phyloP scores from a whole-genome alignment of 441 rosid species.

The Flueggea neowawraea region DNA sequence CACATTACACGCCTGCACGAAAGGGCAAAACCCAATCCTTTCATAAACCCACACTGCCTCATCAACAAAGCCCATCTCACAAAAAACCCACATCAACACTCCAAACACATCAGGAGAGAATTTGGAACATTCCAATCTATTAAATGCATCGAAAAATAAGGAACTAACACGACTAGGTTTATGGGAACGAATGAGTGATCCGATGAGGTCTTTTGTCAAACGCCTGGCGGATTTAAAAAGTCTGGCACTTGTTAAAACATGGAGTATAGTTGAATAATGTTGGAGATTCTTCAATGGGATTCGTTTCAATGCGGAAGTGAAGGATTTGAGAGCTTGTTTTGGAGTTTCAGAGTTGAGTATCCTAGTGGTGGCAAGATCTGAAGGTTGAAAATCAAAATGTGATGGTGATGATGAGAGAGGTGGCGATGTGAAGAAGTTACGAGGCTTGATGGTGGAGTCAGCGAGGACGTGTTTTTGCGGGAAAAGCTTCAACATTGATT shows the following conservation, averaged over 20 bases:
- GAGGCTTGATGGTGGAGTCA: background rate
- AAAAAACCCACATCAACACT: conserved; percentile 44
- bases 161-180: conserved; percentile 26
- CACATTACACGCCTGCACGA: conserved; percentile 42
- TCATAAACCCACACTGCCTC: conserved; percentile 58
- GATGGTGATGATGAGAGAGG: background rate
- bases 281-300: conserved; percentile 30
- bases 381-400: conserved; percentile 6
- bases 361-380: background rate
- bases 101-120: conserved; percentile 49
- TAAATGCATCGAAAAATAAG: conserved; percentile 42
- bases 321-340: conserved; percentile 36
- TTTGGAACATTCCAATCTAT: conserved; percentile 18
- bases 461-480: conserved; percentile 15
- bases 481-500: conserved; percentile 30
- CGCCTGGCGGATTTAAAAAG: conserved; percentile 50
- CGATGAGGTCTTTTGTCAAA: conserved; percentile 61
- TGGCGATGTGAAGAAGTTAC: conserved; percentile 13
- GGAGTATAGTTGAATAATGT: conserved; percentile 29
- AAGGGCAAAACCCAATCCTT: conserved; percentile 35
- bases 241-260: conserved; percentile 31
- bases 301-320: conserved; percentile 24
- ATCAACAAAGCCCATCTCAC: conserved; percentile 47
- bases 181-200: conserved; percentile 32
- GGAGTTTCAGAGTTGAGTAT: conserved; percentile 17